phyloP scores from a whole-genome alignment of 805 yeast species.

The Saccharomycopsis sp. region DNA sequence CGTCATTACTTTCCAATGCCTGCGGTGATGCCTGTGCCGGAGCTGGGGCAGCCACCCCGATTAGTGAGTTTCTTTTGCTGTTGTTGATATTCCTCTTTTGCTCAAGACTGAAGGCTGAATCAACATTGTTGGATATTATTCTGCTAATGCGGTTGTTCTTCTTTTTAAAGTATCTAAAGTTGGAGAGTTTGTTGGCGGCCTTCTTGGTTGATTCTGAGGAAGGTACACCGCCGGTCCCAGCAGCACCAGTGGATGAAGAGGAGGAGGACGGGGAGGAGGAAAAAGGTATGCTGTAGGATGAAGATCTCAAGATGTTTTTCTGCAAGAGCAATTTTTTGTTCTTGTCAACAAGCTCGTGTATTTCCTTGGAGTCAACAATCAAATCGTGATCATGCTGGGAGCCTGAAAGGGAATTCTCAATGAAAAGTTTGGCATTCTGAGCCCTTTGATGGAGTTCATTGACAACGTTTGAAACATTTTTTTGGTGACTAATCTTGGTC shows the following conservation, averaged over 20 bases:
- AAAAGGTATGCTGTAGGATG: conserved; percentile 6
- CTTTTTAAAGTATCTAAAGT: conserved; percentile 12
- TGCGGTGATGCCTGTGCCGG: no score
- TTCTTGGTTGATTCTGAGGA: neutral
- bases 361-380: no score
- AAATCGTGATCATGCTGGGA: no score
- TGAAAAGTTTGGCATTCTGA: conserved; percentile 4
- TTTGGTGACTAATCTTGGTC: neutral
- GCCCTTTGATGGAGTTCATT: conserved; percentile 7
- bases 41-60: conserved; percentile 2
- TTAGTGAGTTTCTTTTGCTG: conserved; percentile 9
- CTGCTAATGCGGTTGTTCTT: conserved; percentile 13
- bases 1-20: conserved; percentile 3
- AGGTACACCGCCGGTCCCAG: no score
- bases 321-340: neutral
- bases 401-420: no score
- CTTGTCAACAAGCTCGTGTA: neutral
- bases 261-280: conserved; percentile 3
- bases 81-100: neutral
- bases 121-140: conserved; percentile 15
- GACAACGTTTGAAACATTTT: neutral
- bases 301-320: conserved; percentile 3
- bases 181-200: neutral
- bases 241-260: no score
- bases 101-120: conserved; percentile 3